Percentiles rank a stretch among this genome's conserved stretches.
Evolutionary conservation across 331 rosid species (phyloP).

Genomic region (Acacia pycnantha): DNA sequence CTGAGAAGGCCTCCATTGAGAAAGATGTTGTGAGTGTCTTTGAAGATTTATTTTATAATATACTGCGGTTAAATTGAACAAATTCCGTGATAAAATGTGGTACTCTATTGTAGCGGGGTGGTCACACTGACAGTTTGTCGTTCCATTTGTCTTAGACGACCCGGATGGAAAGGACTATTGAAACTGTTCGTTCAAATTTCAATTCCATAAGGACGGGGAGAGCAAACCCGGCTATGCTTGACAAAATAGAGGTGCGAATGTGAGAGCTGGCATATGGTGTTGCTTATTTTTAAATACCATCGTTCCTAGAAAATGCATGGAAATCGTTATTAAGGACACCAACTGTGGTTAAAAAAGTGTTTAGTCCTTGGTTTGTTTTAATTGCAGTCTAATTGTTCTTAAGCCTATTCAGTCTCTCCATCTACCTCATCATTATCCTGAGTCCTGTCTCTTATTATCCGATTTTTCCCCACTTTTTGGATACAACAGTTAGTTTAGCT

Average conservation of each 20-base stretch:
- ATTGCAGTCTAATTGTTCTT: neutral
- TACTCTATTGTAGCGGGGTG: neutral
- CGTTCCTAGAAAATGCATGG: neutral
- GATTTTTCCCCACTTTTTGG: conserved; percentile 3
- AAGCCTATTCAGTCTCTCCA: neutral
- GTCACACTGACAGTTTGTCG: neutral
- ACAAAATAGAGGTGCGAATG: conserved; percentile 77
- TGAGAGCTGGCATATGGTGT: neutral
- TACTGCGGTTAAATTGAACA: neutral
- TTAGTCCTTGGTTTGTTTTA: neutral
- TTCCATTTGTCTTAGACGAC: conserved; percentile 46
- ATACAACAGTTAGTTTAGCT: neutral
- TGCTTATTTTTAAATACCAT: neutral
- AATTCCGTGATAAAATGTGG: neutral
- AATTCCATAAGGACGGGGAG: conserved; percentile 90
- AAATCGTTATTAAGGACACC: neutral
- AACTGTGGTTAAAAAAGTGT: neutral
- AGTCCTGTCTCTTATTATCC: neutral
- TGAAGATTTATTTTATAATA: neutral
- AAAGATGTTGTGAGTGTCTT: conserved; percentile 69
- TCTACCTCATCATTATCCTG: neutral
- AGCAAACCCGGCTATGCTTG: conserved; percentile 85
- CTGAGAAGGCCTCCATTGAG: conserved; percentile 73
- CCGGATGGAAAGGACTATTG: conserved; percentile 88
- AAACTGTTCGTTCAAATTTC: conserved; percentile 68